A percentile compares a stretch with the other conserved stretches of the same genome.
These are phyloP conservation scores for Diaporthe sp. DNA, from an alignment of 2,329 filamentous ascomycete species.

Conservation along the genomic window DNA sequence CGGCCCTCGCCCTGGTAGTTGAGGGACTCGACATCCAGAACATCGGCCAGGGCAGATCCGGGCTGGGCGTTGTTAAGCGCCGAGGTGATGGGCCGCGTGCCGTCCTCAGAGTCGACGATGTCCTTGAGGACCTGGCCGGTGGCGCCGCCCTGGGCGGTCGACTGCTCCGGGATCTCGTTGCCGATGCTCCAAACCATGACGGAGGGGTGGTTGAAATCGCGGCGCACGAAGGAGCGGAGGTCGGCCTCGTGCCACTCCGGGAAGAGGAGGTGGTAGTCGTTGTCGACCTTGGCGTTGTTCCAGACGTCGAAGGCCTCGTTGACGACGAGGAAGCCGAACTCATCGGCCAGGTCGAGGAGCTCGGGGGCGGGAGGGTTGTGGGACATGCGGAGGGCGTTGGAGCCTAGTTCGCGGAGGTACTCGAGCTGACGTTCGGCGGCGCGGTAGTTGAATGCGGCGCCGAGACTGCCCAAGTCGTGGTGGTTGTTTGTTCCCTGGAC, in stretches of 20 bases:
- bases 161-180: slow-evolving; percentile 66
- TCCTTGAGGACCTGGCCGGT: slow-evolving; percentile 53
- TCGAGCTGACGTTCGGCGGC: slow-evolving; percentile 63
- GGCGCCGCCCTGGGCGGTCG: slow-evolving; percentile 47
- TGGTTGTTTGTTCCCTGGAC: slow-evolving; percentile 64
- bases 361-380: slow-evolving; percentile 67
- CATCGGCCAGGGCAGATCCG: slow-evolving; percentile 52
- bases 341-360: slow-evolving; percentile 62
- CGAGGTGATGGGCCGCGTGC: slow-evolving; percentile 58
- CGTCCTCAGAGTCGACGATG: slow-evolving; percentile 60
- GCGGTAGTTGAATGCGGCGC: slow-evolving; percentile 62
- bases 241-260: slow-evolving; percentile 66
- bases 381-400: slow-evolving; percentile 63
- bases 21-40: slow-evolving; percentile 61
- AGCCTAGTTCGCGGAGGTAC: slow-evolving; percentile 62
- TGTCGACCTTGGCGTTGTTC: slow-evolving; percentile 55
- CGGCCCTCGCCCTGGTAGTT: slow-evolving; percentile 69
- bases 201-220: slow-evolving; percentile 68
- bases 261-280: slow-evolving; percentile 66
- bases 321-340: slow-evolving; percentile 62
- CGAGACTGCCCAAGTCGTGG: slow-evolving; percentile 64
- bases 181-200: slow-evolving; percentile 66
- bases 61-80: slow-evolving; percentile 61
- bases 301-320: slow-evolving; percentile 68
- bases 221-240: slow-evolving; percentile 61